Percentiles rank a stretch among this genome's conserved stretches.
phyloP scores from a whole-genome alignment of 140 eudicot species.

The Ambrosia hybrid region DNA sequence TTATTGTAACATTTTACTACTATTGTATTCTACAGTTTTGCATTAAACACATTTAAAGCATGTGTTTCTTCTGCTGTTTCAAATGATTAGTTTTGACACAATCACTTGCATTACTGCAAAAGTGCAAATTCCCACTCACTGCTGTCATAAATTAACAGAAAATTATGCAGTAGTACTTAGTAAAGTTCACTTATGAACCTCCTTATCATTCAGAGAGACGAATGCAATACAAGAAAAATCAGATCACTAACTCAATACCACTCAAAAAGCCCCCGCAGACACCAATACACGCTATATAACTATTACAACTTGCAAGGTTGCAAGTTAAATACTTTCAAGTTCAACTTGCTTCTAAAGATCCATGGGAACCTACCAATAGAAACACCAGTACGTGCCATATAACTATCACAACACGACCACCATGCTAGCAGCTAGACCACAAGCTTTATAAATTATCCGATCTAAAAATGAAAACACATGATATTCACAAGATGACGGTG shows the following conservation, averaged over 20 bases:
- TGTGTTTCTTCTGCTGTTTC: no score
- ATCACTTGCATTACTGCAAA: no score
- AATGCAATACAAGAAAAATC: constrained; percentile 2
- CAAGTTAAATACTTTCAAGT: not conserved
- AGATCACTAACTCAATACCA: not conserved
- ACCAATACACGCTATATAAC: no score
- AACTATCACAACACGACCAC: not conserved
- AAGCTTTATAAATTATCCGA: constrained; percentile 11
- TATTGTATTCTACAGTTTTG: not conserved
- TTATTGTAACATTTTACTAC: not conserved
- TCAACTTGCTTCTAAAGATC: constrained; percentile 14
- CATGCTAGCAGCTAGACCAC: not conserved
- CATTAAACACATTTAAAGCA: not conserved
- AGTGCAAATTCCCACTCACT: no score
- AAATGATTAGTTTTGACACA: no score
- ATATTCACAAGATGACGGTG: not conserved
- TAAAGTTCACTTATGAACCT: not conserved
- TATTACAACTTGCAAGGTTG: no score
- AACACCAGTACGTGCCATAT: not conserved
- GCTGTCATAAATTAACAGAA: no score
- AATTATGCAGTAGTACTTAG: no score
- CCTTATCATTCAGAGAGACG: constrained; percentile 10
- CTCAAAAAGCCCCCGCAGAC: constrained; percentile 18
- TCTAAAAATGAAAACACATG: no score
- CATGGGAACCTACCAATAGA: constrained; percentile 4